Evolutionary conservation across 1,139 yeast genomes (phyloP), one percentile per base, ranked within the genome.

Genomic region (Eremothecium sinecaudum): DNA sequence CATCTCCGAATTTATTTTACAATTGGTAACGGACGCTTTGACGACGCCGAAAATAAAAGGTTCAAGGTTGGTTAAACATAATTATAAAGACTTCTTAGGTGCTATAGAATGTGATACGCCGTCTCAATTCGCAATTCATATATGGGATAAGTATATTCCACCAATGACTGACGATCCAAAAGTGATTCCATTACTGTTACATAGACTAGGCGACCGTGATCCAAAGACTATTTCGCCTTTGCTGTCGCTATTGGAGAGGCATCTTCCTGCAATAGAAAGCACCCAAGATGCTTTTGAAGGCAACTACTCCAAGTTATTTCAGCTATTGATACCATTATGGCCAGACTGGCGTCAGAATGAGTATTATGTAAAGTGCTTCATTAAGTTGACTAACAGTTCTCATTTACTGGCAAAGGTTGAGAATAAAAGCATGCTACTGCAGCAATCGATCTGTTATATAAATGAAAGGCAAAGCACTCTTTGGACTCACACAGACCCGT

Each of bases 71-170:
- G 31, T 42, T 4, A 40, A 42, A 23, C 16, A 43, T 23, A 48
- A 40, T 31, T 49, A 41, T 28, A 24, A 18, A 8, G 53, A 51
- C 27, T 48, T 50, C 31, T 27, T 47, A 4, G 31, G 33, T 10
- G 29, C 16, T 4, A 40, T 44, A 2, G 28, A 26, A 10, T n/a
- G 29, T 3, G 37, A 32, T 13, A 16, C 41, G 5, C 47, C 47
- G 1, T 24, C 40, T 7, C 22, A 33, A 11, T 45, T 45, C 25
- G 40, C 51, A 2, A 31, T 47, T 5, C 23, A 34, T 19, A 36
- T 50, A 5, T 41, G 46, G 43, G 15, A 27, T 16, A 24, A 14
- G 9, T 12, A 30, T 13, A 9, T 37, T 4, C 18, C 33, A 19
- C 26, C 28, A 7, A 30, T 17, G 5, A 16, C 13, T 4, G 28